A percentile compares a stretch with the other conserved stretches of the same genome.
phyloP scores from a whole-genome alignment of 1,139 yeast genomes.

The Candida frijolesensis region DNA sequence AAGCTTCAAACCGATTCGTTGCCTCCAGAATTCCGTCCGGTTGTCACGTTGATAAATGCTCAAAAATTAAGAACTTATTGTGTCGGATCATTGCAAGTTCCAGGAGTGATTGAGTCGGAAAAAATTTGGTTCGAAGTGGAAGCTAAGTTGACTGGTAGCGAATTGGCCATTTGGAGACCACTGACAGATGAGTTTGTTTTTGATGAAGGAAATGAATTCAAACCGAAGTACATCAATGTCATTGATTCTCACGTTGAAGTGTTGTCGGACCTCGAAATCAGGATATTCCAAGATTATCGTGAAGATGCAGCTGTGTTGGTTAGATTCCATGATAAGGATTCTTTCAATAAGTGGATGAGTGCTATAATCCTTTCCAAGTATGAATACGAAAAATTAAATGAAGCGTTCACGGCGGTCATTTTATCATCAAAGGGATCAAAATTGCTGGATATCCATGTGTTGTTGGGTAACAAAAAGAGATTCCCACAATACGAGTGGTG shows the following conservation, averaged over 20 bases:
- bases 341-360: slow-evolving; percentile 46
- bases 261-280: slow-evolving; percentile 25
- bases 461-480: slow-evolving; percentile 49
- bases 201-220: slow-evolving; percentile 31
- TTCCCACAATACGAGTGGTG: slow-evolving; percentile 56
- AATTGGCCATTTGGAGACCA: slow-evolving; percentile 51
- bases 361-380: slow-evolving; percentile 50
- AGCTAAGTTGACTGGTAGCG: slow-evolving; percentile 53
- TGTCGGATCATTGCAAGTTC: slow-evolving; percentile 33
- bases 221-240: slow-evolving; percentile 52
- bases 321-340: slow-evolving; percentile 32
- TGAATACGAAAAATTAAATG: slow-evolving; percentile 54
- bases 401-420: slow-evolving; percentile 58
- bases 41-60: slow-evolving; percentile 44
- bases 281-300: slow-evolving; percentile 43
- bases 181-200: slow-evolving; percentile 24
- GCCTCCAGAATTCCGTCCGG: slow-evolving; percentile 43
- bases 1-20: slow-evolving; percentile 29
- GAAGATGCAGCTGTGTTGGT: slow-evolving; percentile 35
- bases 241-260: slow-evolving; percentile 45
- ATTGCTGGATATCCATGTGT: slow-evolving; percentile 55
- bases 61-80: slow-evolving; percentile 44
- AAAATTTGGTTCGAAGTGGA: slow-evolving; percentile 40
- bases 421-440: slow-evolving; percentile 56
- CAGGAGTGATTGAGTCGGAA: slow-evolving; percentile 14